A percentile compares a stretch with the other conserved stretches of the same genome.
Conservation (phyloP, 352 stramenopile species). For the Phytophthora ramorum region DNA sequence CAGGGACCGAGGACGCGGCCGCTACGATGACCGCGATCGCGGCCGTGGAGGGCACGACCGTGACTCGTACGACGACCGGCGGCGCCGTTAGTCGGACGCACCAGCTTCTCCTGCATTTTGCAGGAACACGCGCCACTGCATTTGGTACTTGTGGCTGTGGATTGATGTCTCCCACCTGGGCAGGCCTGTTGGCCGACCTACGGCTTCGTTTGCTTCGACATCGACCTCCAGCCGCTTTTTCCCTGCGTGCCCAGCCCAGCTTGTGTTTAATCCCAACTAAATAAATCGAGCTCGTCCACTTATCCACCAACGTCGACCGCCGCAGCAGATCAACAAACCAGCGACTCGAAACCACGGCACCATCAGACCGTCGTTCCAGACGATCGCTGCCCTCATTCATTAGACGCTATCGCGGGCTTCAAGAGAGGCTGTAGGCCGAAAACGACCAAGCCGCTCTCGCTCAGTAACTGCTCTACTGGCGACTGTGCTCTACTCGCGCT, state of each 20-base stretch:
- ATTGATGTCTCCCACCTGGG: slow-evolving; percentile 15
- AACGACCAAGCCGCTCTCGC: slow-evolving; percentile 9
- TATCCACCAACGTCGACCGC: slow-evolving; percentile 44
- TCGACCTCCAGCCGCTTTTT: slow-evolving; percentile 29
- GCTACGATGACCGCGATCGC: slow-evolving; percentile 63
- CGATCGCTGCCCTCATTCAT: slow-evolving; percentile 19
- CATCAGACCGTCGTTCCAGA: slow-evolving; percentile 12
- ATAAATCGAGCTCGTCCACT: slow-evolving; percentile 68
- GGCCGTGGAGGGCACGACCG: slow-evolving; percentile 52
- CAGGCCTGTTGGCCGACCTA: slow-evolving; percentile 7
- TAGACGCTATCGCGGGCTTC: slow-evolving; percentile 13
- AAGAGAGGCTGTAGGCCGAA: neutral
- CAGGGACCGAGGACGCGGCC: slow-evolving; percentile 56
- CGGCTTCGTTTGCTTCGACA: slow-evolving; percentile 18
- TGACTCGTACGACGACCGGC: slow-evolving; percentile 48
- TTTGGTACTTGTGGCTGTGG: slow-evolving; percentile 26
- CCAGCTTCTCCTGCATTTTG: slow-evolving; percentile 1
- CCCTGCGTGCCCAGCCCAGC: slow-evolving; percentile 44
- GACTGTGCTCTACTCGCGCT: slow-evolving; percentile 32
- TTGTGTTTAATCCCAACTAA: slow-evolving; percentile 71
- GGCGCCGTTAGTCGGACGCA: slow-evolving; percentile 39
- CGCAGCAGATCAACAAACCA: slow-evolving; percentile 32
- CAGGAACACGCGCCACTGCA: slow-evolving; percentile 15
- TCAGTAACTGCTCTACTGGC: slow-evolving; percentile 24
- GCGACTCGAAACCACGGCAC: slow-evolving; percentile 17